Conservation (phyloP, 163 green algal species). For the Picocystis sp. region DNA sequence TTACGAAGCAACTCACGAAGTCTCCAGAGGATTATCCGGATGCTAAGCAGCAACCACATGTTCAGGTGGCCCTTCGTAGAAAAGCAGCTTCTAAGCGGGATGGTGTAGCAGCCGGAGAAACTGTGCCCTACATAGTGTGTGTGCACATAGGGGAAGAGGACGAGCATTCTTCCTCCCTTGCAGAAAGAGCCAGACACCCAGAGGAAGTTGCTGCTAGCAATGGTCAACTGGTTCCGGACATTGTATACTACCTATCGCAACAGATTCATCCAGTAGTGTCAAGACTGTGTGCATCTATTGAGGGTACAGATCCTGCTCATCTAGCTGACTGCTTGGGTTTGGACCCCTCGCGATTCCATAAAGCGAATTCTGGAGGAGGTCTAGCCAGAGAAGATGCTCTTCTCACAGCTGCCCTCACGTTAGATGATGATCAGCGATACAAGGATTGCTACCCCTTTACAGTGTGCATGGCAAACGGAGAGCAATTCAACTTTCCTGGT, state of each 20-base stretch:
- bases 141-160: slow-evolving; percentile 15
- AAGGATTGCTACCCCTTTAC: not conserved
- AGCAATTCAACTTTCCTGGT: slow-evolving; percentile 1
- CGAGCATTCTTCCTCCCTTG: slow-evolving; percentile 28
- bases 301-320: slow-evolving; percentile 69
- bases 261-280: slow-evolving; percentile 90
- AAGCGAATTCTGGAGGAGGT: not conserved
- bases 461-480: not conserved
- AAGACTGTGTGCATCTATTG: slow-evolving; percentile 70
- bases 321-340: slow-evolving; percentile 87
- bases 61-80: slow-evolving; percentile 52
- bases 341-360: slow-evolving; percentile 53
- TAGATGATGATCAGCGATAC: slow-evolving; percentile 2
- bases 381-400: slow-evolving; percentile 18
- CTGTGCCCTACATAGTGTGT: slow-evolving; percentile 94
- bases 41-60: slow-evolving; percentile 78
- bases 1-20: slow-evolving; percentile 97
- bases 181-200: slow-evolving; percentile 72
- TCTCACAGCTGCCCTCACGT: not conserved
- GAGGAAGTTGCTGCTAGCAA: slow-evolving; percentile 55
- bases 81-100: slow-evolving; percentile 51
- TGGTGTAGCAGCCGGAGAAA: slow-evolving; percentile 57
- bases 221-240: slow-evolving; percentile 46
- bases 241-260: slow-evolving; percentile 70
- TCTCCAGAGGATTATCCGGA: slow-evolving; percentile 85